phyloP scores from a whole-genome alignment of 1,284 basidiomycete genomes.

The Laetiporus sulphureus region DNA sequence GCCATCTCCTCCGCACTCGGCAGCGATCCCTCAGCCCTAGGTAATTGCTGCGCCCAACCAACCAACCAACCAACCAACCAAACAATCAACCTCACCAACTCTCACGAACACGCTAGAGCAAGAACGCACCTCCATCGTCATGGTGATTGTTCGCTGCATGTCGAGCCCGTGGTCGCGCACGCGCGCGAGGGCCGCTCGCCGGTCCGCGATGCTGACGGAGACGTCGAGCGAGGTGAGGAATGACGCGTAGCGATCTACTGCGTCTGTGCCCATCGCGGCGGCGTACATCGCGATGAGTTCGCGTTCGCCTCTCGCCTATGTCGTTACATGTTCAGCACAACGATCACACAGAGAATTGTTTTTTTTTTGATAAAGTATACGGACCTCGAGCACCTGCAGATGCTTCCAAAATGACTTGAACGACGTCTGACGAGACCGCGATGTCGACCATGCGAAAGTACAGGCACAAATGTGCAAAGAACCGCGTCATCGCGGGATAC shows the following conservation, averaged over 20 bases:
- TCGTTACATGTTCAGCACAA: conserved; percentile 1
- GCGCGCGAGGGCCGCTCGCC: conserved; percentile 68
- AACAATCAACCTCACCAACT: no score
- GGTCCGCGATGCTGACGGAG: conserved; percentile 58
- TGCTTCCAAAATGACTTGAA: conserved; percentile 85
- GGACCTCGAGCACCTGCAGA: conserved; percentile 78
- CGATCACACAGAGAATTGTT: background rate
- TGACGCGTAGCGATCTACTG: conserved; percentile 87
- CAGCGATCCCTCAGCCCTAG: conserved; percentile 49
- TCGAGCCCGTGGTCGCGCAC: conserved; percentile 85
- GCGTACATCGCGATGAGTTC: conserved; percentile 93
- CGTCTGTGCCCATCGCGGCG: conserved; percentile 84
- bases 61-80: no score
- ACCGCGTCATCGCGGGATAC: conserved; percentile 70
- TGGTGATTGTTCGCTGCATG: conserved; percentile 67
- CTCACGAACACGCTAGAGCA: no score
- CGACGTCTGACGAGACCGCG: conserved; percentile 64
- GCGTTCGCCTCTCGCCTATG: conserved; percentile 69
- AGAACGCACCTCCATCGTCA: conserved; percentile 66
- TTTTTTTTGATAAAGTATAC: conserved; percentile 18
- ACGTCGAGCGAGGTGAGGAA: conserved; percentile 85
- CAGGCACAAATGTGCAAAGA: conserved; percentile 94
- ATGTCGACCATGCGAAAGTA: conserved; percentile 82
- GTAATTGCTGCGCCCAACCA: conserved; percentile 49
- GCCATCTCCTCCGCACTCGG: conserved; percentile 53